Evolutionary conservation across 192 early-diverging fungal species (phyloP), one percentile per base, ranked within the genome.

Genomic region (Haplosporangium gracile): DNA sequence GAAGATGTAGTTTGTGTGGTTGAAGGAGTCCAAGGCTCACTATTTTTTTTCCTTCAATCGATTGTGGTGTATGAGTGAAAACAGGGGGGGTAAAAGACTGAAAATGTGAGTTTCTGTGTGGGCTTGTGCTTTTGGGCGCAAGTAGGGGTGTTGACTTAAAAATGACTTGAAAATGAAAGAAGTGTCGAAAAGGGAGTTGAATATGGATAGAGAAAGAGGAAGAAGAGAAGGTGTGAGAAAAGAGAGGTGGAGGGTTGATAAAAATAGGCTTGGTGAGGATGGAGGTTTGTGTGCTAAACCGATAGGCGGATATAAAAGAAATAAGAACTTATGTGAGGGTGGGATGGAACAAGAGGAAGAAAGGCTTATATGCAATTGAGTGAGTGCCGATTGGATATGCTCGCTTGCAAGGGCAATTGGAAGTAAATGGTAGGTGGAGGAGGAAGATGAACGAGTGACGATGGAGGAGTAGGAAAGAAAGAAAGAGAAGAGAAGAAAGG

Each of bases 81-180:
- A 49, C 47, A 43, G 65, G 57, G 29, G n/a, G 76, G 43, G 18
- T 5, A 40, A 45, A 22, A 39, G 26, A 18, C 39, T 2, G 40
- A 76, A 63, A n/a, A 53, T 40, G 43, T 9, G 72, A 26, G 26
- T 74, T 7, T 45, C 26, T 34, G 42, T 29, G 49, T 11, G 60
- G 60, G 60, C 60, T 65, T 65, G 60, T 65, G 60, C 60, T 65
- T 65, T 57, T 65, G 26, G 60, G 60, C 60, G 60, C 60, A 32
- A 65, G 60, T 29, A 5, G 57, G 26, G 10, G 53, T 24, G 5
- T 24, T 26, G n/a, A 5, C n/a, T 10, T 13, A 65, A 29, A 60
- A 10, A 51, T 36, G 16, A 75, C 9, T 43, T 77, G 45, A 75
- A 39, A 36, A 40, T 53, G 45, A 36, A n/a, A 53, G 49, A 60